Percentiles rank a stretch among this genome's conserved stretches.
Evolutionary conservation across 768 basidiomycete genomes (phyloP).

Genomic region (Suillus spraguei): DNA sequence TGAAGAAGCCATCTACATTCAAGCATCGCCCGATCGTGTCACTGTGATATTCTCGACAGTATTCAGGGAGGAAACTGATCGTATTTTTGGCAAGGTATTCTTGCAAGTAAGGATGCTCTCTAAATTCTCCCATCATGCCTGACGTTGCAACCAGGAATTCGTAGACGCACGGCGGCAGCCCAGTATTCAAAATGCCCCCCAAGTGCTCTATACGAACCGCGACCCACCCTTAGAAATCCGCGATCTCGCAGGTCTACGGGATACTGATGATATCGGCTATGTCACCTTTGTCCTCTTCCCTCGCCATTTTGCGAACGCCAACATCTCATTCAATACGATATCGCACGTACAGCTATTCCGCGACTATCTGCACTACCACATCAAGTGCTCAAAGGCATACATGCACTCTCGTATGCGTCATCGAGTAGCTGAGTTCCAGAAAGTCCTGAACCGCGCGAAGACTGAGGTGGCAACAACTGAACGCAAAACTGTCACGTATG

Average conservation of each 20-base stretch:
- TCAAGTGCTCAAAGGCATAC: slow-evolving; percentile 98
- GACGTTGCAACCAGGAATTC: slow-evolving; percentile 71
- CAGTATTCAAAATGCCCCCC: slow-evolving; percentile 93
- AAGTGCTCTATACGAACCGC: slow-evolving; percentile 92
- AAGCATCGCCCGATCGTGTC: slow-evolving; percentile 91
- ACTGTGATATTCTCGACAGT: slow-evolving; percentile 98
- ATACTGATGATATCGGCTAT: slow-evolving; percentile 90
- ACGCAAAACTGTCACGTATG: slow-evolving; percentile 88
- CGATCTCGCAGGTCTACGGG: slow-evolving; percentile 77
- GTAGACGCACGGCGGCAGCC: slow-evolving; percentile 96
- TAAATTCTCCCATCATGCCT: slow-evolving; percentile 5
- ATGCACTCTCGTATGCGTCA: slow-evolving; percentile 98
- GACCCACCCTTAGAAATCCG: slow-evolving; percentile 98
- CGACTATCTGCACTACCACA: slow-evolving; percentile 99
- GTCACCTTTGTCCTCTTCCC: slow-evolving; percentile 98
- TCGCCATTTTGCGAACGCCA: slow-evolving; percentile 82
- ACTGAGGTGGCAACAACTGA: slow-evolving; percentile 82
- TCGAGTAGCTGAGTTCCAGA: slow-evolving; percentile 94
- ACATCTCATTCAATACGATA: slow-evolving; percentile 75
- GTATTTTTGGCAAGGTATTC: slow-evolving; percentile 98
- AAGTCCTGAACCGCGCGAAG: slow-evolving; percentile 95
- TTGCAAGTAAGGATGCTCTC: slow-evolving; percentile 67
- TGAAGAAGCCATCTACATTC: slow-evolving; percentile 96
- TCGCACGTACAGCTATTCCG: slow-evolving; percentile 97
- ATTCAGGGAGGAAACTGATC: slow-evolving; percentile 96